phyloP scores from a whole-genome alignment of 306 rosid species.

The Comarum palustre region DNA sequence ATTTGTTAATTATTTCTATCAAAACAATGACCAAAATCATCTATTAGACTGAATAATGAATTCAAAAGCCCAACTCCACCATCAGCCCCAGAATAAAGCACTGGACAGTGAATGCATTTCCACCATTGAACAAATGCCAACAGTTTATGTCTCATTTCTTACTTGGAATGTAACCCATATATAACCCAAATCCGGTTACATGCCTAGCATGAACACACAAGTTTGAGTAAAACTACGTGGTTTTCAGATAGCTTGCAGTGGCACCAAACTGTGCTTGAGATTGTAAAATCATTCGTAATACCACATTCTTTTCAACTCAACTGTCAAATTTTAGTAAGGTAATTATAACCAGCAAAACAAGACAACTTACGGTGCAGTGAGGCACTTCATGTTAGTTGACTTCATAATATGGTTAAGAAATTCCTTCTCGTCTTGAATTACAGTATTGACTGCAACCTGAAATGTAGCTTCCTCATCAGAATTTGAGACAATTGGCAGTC shows the following conservation, averaged over 20 bases:
- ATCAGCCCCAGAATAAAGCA: not conserved
- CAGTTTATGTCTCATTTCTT: not conserved
- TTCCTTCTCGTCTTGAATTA: slow-evolving; percentile 80
- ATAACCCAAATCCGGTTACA: not conserved
- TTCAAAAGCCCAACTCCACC: not conserved
- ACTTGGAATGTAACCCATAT: not conserved
- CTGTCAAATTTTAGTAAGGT: not conserved
- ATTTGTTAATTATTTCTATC: not conserved
- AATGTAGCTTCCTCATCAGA: slow-evolving; percentile 14
- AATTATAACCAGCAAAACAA: slow-evolving; percentile 2
- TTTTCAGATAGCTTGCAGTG: not conserved
- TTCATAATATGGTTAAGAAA: slow-evolving; percentile 76
- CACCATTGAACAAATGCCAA: not conserved
- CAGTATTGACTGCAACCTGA: slow-evolving; percentile 87
- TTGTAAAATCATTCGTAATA: not conserved
- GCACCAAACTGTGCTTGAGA: slow-evolving; percentile 1
- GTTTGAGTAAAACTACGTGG: not conserved
- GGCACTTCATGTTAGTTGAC: slow-evolving; percentile 91
- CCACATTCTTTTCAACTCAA: not conserved
- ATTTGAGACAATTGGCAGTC: not conserved
- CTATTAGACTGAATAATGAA: not conserved
- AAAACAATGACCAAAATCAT: not conserved
- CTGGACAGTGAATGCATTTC: not conserved
- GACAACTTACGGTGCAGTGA: slow-evolving; percentile 74
- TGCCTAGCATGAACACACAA: not conserved